phyloP scores from a whole-genome alignment of 2,329 filamentous ascomycete species.

The Didymella pinodella region DNA sequence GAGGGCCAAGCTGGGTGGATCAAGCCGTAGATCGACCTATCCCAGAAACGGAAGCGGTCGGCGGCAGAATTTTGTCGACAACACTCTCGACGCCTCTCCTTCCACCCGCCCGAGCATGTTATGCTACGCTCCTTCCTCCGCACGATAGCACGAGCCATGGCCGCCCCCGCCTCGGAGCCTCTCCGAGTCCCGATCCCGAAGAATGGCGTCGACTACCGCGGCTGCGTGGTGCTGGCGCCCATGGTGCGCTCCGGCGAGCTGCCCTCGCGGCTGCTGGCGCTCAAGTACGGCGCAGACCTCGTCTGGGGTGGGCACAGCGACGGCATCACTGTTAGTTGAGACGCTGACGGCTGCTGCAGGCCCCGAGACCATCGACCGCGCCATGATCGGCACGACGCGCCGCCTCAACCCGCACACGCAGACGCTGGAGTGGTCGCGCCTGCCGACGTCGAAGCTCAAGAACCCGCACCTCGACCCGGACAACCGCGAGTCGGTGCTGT shows the following conservation, averaged over 20 bases:
- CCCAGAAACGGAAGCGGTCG: not conserved
- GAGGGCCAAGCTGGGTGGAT: no score
- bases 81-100: not conserved
- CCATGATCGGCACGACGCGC: conserved; percentile 86
- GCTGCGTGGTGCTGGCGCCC: conserved; percentile 91
- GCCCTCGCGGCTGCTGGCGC: conserved; percentile 83
- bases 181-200: conserved; percentile 81
- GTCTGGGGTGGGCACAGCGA: conserved; percentile 78
- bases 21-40: no score
- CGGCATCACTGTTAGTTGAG: not conserved
- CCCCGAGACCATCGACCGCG: conserved; percentile 91
- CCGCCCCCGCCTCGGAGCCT: conserved; percentile 34
- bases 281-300: conserved; percentile 94
- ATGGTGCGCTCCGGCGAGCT: conserved; percentile 99
- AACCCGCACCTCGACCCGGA: conserved; percentile 65
- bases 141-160: conserved; percentile 43
- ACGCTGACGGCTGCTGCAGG: conserved; percentile 58
- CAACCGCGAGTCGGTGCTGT: conserved; percentile 73
- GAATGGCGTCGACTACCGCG: conserved; percentile 90
- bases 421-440: conserved; percentile 84
- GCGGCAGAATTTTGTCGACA: conserved; percentile 14
- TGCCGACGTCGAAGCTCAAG: conserved; percentile 73
- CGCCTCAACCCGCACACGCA: conserved; percentile 77
- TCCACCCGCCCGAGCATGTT: conserved; percentile 38
- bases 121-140: conserved; percentile 50